Conservation (phyloP, 2,329 filamentous ascomycete genomes). For the Didymella keratinophila region DNA sequence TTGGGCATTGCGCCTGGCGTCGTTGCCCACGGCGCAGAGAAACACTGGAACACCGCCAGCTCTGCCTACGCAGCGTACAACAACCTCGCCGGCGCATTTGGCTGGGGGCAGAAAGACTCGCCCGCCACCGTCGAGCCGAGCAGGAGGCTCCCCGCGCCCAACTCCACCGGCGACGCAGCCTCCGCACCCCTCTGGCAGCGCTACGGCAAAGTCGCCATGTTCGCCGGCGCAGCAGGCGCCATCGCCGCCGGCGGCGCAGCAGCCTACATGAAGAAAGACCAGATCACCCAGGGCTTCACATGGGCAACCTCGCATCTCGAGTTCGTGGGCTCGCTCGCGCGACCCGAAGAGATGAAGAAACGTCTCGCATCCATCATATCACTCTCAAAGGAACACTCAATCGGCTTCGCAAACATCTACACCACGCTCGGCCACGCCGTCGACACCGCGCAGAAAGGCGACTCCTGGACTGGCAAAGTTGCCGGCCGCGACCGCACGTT, state of each 20-base stretch:
- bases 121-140: conserved; percentile 43
- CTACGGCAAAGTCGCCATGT: conserved; percentile 87
- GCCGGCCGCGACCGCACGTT: conserved; percentile 82
- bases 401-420: conserved; percentile 88
- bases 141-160: conserved; percentile 50
- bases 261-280: conserved; percentile 84
- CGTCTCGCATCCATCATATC: conserved; percentile 74
- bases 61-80: conserved; percentile 73
- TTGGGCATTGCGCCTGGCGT: conserved; percentile 82
- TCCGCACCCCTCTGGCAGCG: conserved; percentile 68
- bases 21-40: conserved; percentile 86
- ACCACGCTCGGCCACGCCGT: conserved; percentile 79
- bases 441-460: conserved; percentile 46
- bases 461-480: conserved; percentile 61
- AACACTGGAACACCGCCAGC: conserved; percentile 78
- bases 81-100: conserved; percentile 67
- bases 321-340: conserved; percentile 88
- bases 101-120: conserved; percentile 61
- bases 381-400: conserved; percentile 68
- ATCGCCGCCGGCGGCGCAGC: conserved; percentile 84
- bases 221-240: conserved; percentile 80
- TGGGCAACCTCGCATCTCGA: conserved; percentile 93
- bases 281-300: conserved; percentile 75
- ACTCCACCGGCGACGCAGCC: conserved; percentile 55
- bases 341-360: conserved; percentile 80